phyloP scores from a whole-genome alignment of 2,329 filamentous ascomycete species.

The Sporothrix inflata region DNA sequence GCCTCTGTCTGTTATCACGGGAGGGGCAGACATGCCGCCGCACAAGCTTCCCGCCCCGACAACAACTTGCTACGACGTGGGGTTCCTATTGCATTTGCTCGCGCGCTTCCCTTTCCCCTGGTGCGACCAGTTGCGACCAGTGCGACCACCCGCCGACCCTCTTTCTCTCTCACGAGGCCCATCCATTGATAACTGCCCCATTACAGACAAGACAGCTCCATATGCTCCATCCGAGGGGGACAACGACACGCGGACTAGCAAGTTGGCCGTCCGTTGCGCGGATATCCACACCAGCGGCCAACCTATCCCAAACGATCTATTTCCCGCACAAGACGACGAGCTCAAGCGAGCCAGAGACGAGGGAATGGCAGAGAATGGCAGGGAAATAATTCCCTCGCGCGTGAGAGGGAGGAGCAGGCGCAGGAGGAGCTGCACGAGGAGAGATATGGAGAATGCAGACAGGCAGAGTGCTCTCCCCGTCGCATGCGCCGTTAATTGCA shows the following conservation, averaged over 20 bases:
- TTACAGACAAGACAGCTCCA: constrained; percentile 6
- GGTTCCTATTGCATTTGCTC: constrained; percentile 22
- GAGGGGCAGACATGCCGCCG: constrained; percentile 14
- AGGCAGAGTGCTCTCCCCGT: background rate
- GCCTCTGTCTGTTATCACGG: constrained; percentile 13
- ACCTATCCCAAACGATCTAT: constrained; percentile 30
- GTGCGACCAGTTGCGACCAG: background rate
- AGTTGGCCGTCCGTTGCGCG: constrained; percentile 7
- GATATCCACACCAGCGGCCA: constrained; percentile 28
- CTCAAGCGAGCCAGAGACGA: constrained; percentile 10
- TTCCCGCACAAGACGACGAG: constrained; percentile 24
- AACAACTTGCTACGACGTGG: constrained; percentile 25
- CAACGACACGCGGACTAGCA: constrained; percentile 23
- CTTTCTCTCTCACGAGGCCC: constrained; percentile 9
- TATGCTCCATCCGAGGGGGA: constrained; percentile 18
- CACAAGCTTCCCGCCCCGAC: constrained; percentile 18
- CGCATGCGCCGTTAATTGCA: background rate
- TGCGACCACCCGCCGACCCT: background rate
- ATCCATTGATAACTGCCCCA: constrained; percentile 20
- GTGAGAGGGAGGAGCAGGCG: background rate
- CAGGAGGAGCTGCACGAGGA: constrained; percentile 7
- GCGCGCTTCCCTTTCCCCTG: constrained; percentile 6
- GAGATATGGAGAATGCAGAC: background rate
- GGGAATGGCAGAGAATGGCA: background rate
- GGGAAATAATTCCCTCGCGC: constrained; percentile 24